These are phyloP conservation scores for Davidsoniella neocaledoniae DNA, from an alignment of 2,329 filamentous ascomycete genomes.

Conservation along the genomic window DNA sequence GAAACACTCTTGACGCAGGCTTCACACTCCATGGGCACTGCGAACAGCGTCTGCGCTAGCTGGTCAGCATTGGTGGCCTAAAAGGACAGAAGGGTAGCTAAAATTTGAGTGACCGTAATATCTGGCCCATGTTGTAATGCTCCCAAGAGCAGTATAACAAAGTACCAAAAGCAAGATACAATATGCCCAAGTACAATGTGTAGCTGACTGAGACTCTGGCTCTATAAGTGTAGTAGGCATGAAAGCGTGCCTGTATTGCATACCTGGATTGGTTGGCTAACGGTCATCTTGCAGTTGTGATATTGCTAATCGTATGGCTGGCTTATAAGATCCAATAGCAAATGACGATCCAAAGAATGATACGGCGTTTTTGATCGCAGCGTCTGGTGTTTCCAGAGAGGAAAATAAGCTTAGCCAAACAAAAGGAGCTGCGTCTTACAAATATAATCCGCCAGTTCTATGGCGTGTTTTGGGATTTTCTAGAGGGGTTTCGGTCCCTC, in stretches of 20 bases:
- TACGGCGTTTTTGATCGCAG: neutral
- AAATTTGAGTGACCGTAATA: neutral
- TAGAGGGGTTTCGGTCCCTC: neutral
- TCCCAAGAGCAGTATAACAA: neutral
- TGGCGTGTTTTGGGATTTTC: too few species aligned
- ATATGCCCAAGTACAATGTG: too few species aligned
- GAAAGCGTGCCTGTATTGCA: neutral
- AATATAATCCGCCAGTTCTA: too few species aligned
- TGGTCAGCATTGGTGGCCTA: neutral
- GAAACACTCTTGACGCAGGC: constrained; percentile 77
- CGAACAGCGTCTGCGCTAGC: constrained; percentile 64
- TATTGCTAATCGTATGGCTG: neutral
- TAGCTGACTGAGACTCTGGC: too few species aligned
- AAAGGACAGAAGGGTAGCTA: too few species aligned
- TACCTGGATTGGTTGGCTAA: constrained; percentile 17
- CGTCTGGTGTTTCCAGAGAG: neutral
- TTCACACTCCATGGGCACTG: constrained; percentile 85
- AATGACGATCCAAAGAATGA: constrained; percentile 1
- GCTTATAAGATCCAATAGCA: neutral
- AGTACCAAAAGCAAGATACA: neutral
- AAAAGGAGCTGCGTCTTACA: too few species aligned
- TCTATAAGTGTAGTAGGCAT: too few species aligned
- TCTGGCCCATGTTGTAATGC: too few species aligned
- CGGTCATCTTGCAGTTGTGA: constrained; percentile 14
- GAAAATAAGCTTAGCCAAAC: too few species aligned